These are phyloP conservation scores for Crepidotus variabilis DNA, from an alignment of 768 basidiomycete genomes.

Conservation along the genomic window DNA sequence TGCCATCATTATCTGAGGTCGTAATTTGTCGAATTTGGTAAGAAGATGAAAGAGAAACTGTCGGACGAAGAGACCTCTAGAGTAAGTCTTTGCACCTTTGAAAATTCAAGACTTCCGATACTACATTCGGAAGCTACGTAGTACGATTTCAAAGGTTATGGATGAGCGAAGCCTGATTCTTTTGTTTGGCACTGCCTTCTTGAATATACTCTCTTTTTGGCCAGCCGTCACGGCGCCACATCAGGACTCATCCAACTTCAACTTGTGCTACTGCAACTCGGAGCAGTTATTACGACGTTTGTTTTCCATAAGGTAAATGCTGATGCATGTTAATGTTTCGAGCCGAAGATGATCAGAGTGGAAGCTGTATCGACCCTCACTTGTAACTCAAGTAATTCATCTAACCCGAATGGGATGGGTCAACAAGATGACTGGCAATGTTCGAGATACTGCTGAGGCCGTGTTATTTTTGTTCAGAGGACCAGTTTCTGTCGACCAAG, in stretches of 20 bases:
- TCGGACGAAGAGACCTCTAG: no score
- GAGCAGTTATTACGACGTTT: background rate
- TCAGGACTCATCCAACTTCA: no score
- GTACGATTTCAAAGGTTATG: no score
- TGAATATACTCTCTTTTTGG: no score
- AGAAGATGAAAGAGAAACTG: no score
- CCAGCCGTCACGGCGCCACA: no score
- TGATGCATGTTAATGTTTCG: background rate
- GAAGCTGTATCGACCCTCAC: slow-evolving; percentile 74
- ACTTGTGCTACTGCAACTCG: background rate
- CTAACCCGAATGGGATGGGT: slow-evolving; percentile 42
- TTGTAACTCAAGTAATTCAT: slow-evolving; percentile 10
- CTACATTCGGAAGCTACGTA: no score
- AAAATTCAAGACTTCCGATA: no score
- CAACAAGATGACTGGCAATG: slow-evolving; percentile 69
- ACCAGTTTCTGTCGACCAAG: background rate
- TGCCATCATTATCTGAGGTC: background rate
- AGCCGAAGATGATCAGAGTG: slow-evolving; percentile 86
- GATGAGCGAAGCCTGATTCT: no score
- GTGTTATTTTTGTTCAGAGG: slow-evolving; percentile 11
- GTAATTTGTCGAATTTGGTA: background rate
- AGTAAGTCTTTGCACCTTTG: no score
- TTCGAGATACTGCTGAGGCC: slow-evolving; percentile 94
- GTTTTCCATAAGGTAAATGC: slow-evolving; percentile 10
- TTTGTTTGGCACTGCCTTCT: no score